These are phyloP conservation scores for Cudoniella acicularis DNA, from an alignment of 495 filamentous ascomycete species.

Conservation along the genomic window DNA sequence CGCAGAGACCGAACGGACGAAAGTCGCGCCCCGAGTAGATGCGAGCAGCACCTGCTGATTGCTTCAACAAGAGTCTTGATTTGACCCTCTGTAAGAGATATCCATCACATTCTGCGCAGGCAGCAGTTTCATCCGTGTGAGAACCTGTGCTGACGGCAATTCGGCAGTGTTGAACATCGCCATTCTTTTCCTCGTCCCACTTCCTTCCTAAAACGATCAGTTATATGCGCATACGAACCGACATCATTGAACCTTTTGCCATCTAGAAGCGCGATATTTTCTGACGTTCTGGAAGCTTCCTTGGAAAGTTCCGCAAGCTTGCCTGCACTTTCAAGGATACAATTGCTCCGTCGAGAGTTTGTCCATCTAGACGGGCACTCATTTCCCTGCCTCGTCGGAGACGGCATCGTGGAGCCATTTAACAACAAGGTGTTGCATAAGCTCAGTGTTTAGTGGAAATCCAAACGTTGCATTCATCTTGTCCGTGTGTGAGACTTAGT, in stretches of 20 bases:
- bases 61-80: no score
- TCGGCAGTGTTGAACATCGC: no score
- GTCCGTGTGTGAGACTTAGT: not conserved
- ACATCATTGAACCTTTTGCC: no score
- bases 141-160: no score
- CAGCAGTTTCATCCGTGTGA: no score
- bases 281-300: not conserved
- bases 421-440: not conserved
- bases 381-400: not conserved
- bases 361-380: not conserved
- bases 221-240: no score
- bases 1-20: not conserved
- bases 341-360: not conserved
- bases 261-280: not conserved
- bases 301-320: not conserved
- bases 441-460: not conserved
- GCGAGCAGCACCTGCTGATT: no score
- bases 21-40: not conserved
- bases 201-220: no score
- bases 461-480: not conserved
- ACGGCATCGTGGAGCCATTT: not conserved
- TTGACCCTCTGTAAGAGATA: no score
- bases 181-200: no score
- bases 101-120: no score
- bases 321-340: conserved; percentile 10